Percentiles rank a stretch among this genome's conserved stretches.
Conservation (phyloP, 768 basidiomycete genomes). For the Mycena sanguinolenta region DNA sequence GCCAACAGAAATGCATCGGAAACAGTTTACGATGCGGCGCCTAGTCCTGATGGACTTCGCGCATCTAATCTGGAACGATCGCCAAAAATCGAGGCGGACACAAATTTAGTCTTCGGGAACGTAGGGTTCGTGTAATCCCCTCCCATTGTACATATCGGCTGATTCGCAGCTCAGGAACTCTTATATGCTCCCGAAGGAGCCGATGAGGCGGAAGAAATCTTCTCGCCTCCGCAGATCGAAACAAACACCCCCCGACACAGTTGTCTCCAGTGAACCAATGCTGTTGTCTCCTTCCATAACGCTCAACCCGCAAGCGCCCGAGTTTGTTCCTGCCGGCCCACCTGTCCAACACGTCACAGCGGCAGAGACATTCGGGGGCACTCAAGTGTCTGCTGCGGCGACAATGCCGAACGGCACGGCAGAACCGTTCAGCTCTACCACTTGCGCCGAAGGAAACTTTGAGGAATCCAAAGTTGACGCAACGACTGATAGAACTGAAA, state of each 20-base stretch:
- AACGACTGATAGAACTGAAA: neutral
- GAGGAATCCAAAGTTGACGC: neutral
- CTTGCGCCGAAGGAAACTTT: neutral
- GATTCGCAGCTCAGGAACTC: neutral
- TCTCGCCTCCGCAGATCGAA: neutral
- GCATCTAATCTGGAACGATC: neutral
- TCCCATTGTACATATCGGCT: neutral
- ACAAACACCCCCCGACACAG: neutral
- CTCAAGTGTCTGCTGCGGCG: neutral
- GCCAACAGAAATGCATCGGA: neutral
- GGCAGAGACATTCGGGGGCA: neutral
- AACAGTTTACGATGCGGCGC: neutral
- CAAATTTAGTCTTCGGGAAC: neutral
- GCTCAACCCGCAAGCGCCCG: conserved; percentile 4
- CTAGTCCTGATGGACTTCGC: neutral
- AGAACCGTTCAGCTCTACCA: neutral
- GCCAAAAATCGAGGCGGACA: neutral
- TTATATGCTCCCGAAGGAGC: neutral
- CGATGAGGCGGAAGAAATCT: neutral
- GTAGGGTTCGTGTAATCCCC: neutral
- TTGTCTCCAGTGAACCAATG: neutral
- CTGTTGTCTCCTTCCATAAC: neutral
- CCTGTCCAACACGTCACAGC: neutral
- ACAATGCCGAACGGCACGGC: neutral
- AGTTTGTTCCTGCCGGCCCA: conserved; percentile 12